These are phyloP conservation scores for Zizania latifolia DNA, from an alignment of 176 grass and related monocot species.

Conservation along the genomic window DNA sequence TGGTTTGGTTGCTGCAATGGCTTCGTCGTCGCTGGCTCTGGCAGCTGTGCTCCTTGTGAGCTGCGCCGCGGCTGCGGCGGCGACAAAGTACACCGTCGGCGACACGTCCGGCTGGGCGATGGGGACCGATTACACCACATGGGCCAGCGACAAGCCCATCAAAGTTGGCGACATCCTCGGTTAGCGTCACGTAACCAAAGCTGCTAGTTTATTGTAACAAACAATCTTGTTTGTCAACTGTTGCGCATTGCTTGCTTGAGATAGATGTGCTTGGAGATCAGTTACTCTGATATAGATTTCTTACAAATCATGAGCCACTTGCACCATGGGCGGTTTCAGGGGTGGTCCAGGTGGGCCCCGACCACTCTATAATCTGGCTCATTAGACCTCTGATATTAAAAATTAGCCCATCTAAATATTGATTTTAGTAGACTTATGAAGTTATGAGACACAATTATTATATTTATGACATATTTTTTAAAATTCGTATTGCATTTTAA, in stretches of 20 bases:
- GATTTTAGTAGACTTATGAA: no score
- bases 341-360: no score
- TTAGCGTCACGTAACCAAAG: slow-evolving; percentile 24
- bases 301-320: no score
- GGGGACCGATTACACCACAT: slow-evolving; percentile 59
- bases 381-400: no score
- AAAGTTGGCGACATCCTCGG: slow-evolving; percentile 45
- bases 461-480: no score
- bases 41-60: slow-evolving; percentile 44
- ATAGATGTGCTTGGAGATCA: not conserved
- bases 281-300: no score
- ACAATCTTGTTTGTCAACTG: not conserved
- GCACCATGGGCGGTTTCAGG: no score
- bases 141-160: slow-evolving; percentile 57
- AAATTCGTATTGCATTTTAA: no score
- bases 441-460: no score
- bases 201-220: no score
- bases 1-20: slow-evolving; percentile 23
- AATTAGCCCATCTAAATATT: no score
- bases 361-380: no score
- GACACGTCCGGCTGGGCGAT: slow-evolving; percentile 65
- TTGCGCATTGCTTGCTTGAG: not conserved
- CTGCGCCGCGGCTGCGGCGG: slow-evolving; percentile 29
- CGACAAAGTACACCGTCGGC: slow-evolving; percentile 68
- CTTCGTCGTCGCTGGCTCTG: slow-evolving; percentile 32